Evolutionary conservation across 1,284 basidiomycete genomes (phyloP), one percentile per base, ranked within the genome.

Genomic region (Ceratobasidium sp.): DNA sequence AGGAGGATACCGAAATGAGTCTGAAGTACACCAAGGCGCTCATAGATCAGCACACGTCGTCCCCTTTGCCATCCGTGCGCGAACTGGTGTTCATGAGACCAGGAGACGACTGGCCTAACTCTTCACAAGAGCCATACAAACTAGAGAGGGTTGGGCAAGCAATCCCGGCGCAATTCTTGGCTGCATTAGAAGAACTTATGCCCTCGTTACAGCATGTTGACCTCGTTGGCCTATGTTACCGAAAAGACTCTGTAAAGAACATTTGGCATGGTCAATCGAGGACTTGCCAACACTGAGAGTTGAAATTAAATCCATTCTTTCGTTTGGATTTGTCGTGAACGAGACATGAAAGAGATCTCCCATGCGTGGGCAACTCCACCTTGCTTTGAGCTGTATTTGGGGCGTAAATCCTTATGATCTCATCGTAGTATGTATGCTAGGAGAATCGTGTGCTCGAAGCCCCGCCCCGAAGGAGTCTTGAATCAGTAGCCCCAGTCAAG

Each of bases 101-200:
- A 9, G 54, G 54, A 29, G 54, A 57, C 19, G 22, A 11, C 54
- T 57, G 54, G 54, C 54, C 54, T 17, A 57, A 33, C 31, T 29
- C 54, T 8, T 57, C 15, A 29, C 24, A 33, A 22, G 54, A 57
- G 24, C 54, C 54, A 3, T 57, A 57, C 24, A 7, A 29, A 19
- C 24, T 57, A 15, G 19, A 57, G 31, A 22, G 31, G 19, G 19
- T 57, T 4, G 54, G 54, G 7, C 17, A 57, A 31, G 17, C 6
- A 29, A 29, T 22, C 24, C 24, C 17, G 9, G 19, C 17, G 8
- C 24, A 57, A 33, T 7, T 57, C 19, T 5, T 33, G 31, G 7
- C 33, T 27, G 54, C 17, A 19, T 33, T 57, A 27, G 54, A 27
- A 29, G 31, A 27, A 29, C 27, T 57, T 17, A 7, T 57, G 8